Conservation (phyloP, 2,329 filamentous ascomycete genomes). For the Eutypa lata region DNA sequence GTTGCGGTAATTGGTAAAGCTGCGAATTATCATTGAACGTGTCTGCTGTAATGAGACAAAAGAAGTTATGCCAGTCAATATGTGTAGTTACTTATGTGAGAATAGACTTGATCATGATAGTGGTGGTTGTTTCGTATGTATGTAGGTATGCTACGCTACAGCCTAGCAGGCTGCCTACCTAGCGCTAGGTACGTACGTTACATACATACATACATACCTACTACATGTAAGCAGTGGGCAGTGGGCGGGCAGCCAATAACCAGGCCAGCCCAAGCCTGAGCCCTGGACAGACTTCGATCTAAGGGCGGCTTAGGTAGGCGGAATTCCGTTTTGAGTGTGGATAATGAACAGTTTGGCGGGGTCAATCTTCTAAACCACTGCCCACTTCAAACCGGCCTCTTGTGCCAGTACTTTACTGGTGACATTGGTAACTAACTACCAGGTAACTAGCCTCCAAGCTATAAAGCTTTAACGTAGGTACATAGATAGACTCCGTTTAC, state of each 20-base stretch:
- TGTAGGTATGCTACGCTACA: background rate
- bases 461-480: too few relatives aligned
- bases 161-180: background rate
- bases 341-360: too few relatives aligned
- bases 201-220: background rate
- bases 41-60: background rate
- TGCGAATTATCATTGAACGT: background rate
- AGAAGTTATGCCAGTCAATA: background rate
- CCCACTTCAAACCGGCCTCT: too few relatives aligned
- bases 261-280: too few relatives aligned
- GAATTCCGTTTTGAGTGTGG: too few relatives aligned
- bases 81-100: background rate
- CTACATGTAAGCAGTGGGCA: background rate
- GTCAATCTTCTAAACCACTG: too few relatives aligned
- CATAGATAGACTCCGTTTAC: too few relatives aligned
- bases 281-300: background rate
- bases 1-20: background rate
- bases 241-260: background rate
- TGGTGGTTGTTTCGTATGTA: background rate
- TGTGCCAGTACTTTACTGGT: too few relatives aligned
- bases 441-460: too few relatives aligned
- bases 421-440: too few relatives aligned
- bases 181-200: background rate
- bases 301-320: too few relatives aligned
- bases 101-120: background rate